phyloP scores from a whole-genome alignment of 176 grass and related monocot species.

The Bothriochloa decipiens region DNA sequence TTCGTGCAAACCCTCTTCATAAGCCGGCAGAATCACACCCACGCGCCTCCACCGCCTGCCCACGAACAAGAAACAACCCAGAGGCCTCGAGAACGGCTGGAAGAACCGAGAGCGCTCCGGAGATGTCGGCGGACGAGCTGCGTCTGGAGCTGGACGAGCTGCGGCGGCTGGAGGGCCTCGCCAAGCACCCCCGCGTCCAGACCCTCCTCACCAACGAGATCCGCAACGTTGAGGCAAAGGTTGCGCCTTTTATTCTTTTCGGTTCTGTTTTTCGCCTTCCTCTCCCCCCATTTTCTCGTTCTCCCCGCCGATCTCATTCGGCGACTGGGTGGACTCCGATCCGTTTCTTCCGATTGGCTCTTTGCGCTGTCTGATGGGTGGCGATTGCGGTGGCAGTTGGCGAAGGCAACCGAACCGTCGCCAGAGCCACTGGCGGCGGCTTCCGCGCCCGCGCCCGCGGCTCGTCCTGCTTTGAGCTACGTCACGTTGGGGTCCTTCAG shows the following conservation, averaged over 20 bases:
- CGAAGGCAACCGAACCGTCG: slow-evolving; percentile 15
- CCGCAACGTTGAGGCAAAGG: slow-evolving; percentile 69
- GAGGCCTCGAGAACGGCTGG: background rate
- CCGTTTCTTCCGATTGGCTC: background rate
- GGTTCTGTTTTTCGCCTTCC: background rate
- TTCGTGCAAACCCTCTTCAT: slow-evolving; percentile 33
- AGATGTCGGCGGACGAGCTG: slow-evolving; percentile 67
- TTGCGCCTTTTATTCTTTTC: background rate
- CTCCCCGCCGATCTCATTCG: background rate
- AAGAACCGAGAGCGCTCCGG: background rate
- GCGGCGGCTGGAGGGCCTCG: slow-evolving; percentile 63
- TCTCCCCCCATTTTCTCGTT: background rate
- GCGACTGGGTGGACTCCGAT: background rate
- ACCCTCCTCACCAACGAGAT: slow-evolving; percentile 74
- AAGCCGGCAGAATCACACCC: background rate
- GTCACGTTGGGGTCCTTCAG: slow-evolving; percentile 78
- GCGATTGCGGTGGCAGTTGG: slow-evolving; percentile 36
- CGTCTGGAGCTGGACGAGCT: slow-evolving; percentile 78
- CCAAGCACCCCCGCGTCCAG: slow-evolving; percentile 71
- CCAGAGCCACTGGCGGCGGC: slow-evolving; percentile 28
- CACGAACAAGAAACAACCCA: background rate
- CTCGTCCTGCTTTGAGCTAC: slow-evolving; percentile 47
- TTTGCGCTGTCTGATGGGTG: background rate
- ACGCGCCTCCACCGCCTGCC: background rate
- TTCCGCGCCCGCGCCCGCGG: slow-evolving; percentile 4